Base-by-base conservation (phyloP, 345 rosid genomes). In the Sapria himalayana region DNA sequence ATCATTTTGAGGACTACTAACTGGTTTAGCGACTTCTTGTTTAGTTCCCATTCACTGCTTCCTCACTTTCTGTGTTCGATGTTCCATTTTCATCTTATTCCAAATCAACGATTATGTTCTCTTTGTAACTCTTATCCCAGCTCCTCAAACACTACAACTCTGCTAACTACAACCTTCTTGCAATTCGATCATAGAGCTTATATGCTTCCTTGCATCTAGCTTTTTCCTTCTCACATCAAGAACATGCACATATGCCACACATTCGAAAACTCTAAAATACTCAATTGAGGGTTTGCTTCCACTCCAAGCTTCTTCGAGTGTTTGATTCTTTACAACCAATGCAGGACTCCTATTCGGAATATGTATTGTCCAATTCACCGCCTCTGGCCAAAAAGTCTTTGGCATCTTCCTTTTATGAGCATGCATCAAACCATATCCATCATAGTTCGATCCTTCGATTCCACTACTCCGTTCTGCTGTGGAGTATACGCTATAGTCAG, bases 391-490 rank as follows among this genome's bases (percentile, higher is more conserved):
- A 14, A 51, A 51, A 1, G 3, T 3, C 13, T 15, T 42, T 4
- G 42, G 49, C 14, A 51, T 22, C 6, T 41, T 21, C 22, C 19
- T 51, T 0, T 11, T 14, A 3, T 22, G 0, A 51, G 0, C 15
- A 41, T 17, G 17, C 41, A 32, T 0, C 56, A 5, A 1, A 51
- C 49, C 56, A 51, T 43, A 15, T 51, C 43, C 49, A 51, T 42
- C 11, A 51, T 0, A 2, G 23, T 18, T 25, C 25, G 4, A 6
- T 37, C 13, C 43, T 23, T 41, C 31, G 31, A 22, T 19, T 41
- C 45, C 4, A 31, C 41, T 7, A 46, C 51, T 1, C 51, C 42
- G 15, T 46, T 46, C 15, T 46, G 51, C 5, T 46, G 42, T 2
- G 32, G 41, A 1, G 51, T 35, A 12, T 20, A 36, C 14, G 2